Evolutionary conservation across 257 asterid species (phyloP).

Genomic region (Solanum virginianum): DNA sequence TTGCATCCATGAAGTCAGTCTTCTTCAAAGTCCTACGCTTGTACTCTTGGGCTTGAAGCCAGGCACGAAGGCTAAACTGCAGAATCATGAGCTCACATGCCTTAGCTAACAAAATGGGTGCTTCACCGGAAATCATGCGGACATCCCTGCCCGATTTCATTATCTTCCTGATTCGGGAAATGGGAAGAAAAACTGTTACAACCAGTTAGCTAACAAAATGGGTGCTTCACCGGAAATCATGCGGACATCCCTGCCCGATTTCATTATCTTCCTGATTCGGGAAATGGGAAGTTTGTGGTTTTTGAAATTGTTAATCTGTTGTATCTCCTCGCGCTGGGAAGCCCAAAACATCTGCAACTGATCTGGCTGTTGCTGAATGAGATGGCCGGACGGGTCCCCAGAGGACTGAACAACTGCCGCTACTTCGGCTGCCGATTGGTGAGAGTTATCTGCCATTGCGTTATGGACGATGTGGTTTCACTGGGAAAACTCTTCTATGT

Average conservation of each 20-base stretch:
- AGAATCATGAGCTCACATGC: conserved; percentile 88
- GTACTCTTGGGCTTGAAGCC: too few relatives aligned
- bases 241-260: conserved; percentile 71
- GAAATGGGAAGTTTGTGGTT: conserved; percentile 78
- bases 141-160: conserved; percentile 89
- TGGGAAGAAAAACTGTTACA: too few relatives aligned
- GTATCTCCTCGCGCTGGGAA: conserved; percentile 56
- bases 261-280: conserved; percentile 82
- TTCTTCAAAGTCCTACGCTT: too few relatives aligned
- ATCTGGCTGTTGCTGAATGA: conserved; percentile 64
- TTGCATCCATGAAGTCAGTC: too few relatives aligned
- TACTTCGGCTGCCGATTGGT: conserved; percentile 21
- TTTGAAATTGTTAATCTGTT: conserved; percentile 60
- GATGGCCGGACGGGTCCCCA: conserved; percentile 42
- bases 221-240: conserved; percentile 63
- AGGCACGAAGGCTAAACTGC: too few relatives aligned
- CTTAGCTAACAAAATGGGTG: conserved; percentile 70
- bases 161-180: conserved; percentile 80
- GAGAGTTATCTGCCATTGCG: conserved; percentile 52
- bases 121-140: conserved; percentile 46
- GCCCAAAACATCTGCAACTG: conserved; percentile 70
- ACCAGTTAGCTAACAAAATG: too few relatives aligned
- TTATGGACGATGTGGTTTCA: not conserved
- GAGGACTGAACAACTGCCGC: not conserved
- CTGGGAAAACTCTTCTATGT: not conserved